Conservation (phyloP, 345 rosid genomes). For the Salix exigua region DNA sequence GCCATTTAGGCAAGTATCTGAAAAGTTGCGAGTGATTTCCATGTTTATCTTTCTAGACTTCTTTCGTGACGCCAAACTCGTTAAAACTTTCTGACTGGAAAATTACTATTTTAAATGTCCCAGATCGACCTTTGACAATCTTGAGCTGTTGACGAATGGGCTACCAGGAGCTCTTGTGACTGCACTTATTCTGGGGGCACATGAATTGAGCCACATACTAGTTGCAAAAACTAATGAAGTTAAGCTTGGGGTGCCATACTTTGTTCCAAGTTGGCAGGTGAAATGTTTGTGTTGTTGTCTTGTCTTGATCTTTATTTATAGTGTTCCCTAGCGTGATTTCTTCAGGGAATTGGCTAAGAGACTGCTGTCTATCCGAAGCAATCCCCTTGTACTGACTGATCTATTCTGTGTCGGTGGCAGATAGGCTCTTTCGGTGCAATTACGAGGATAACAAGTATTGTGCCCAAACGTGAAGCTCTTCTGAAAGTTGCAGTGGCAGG, state of each 20-base stretch:
- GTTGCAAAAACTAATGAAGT: slow-evolving; percentile 60
- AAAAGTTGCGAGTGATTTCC: background rate
- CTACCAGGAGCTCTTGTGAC: slow-evolving; percentile 86
- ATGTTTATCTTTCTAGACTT: background rate
- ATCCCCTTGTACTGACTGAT: background rate
- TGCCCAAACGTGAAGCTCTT: slow-evolving; percentile 82
- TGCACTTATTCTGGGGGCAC: slow-evolving; percentile 70
- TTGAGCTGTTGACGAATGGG: slow-evolving; percentile 61
- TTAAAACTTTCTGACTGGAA: background rate
- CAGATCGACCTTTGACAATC: slow-evolving; percentile 82
- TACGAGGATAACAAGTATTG: slow-evolving; percentile 77
- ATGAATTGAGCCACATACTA: slow-evolving; percentile 72
- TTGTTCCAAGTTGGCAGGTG: slow-evolving; percentile 99
- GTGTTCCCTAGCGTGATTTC: background rate
- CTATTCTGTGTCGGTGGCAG: slow-evolving; percentile 50
- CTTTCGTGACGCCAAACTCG: background rate
- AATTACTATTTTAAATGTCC: slow-evolving; percentile 14
- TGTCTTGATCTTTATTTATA: background rate
- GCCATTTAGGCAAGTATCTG: background rate
- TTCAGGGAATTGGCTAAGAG: background rate
- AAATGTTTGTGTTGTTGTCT: slow-evolving; percentile 9
- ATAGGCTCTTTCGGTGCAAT: slow-evolving; percentile 97
- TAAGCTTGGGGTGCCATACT: slow-evolving; percentile 84
- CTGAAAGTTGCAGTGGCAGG: slow-evolving; percentile 90
- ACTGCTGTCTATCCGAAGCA: background rate